phyloP scores from a whole-genome alignment of 2,329 filamentous ascomycete species.

The Beauveria rudraprayagi region DNA sequence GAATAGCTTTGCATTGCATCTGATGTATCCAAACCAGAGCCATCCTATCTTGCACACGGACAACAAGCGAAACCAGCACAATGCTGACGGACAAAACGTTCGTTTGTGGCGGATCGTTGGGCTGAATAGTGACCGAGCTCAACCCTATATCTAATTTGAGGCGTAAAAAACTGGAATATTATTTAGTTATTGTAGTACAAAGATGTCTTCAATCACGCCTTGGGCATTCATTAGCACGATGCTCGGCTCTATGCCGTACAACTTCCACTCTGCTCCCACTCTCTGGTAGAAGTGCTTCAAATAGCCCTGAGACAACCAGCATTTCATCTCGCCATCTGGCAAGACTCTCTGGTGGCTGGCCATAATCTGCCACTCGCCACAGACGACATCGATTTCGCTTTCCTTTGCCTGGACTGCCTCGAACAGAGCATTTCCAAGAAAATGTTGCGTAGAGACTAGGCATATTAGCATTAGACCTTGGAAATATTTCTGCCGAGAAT shows the following conservation, averaged over 20 bases:
- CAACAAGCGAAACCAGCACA: too few relatives aligned
- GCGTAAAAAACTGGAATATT: too few relatives aligned
- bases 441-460: background rate
- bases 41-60: too few relatives aligned
- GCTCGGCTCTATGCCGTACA: background rate
- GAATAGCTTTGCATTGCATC: too few relatives aligned
- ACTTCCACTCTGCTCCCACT: background rate
- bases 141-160: rapidly evolving
- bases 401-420: background rate
- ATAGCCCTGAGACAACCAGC: background rate
- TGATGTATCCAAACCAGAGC: too few relatives aligned
- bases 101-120: too few relatives aligned
- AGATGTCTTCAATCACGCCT: background rate
- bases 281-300: background rate
- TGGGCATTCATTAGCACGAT: background rate
- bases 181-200: background rate
- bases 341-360: background rate
- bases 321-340: background rate
- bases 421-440: background rate
- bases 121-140: too few relatives aligned
- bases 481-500: background rate
- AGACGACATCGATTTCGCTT: background rate
- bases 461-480: background rate
- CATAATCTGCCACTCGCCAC: background rate
- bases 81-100: too few relatives aligned